Evolutionary conservation across 257 asterid species (phyloP), one percentile per base, ranked within the genome.

Genomic region (Lycium barbarum): DNA sequence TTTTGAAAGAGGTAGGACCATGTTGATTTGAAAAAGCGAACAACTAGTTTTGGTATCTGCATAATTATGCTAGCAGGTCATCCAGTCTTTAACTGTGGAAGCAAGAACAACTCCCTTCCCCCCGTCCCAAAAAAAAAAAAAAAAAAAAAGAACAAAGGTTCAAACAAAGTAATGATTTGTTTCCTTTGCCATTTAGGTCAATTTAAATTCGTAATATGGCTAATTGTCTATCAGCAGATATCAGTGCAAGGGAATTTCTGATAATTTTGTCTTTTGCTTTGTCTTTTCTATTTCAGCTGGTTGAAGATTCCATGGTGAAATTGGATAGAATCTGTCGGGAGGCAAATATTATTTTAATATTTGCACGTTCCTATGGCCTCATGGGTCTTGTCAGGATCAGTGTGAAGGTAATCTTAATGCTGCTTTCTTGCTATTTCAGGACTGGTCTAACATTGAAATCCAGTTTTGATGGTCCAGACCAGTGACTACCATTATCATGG

Each of bases 321-420:
- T 89, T 97, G 90, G 99, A 97, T 80, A 91, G 86, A 86, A 97
- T 95, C 74, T 95, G 99, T 54, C 94, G 98, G 84, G 93, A 90
- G 70, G 96, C 94, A 83, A 95, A 94, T 90, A 92, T 94, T 89
- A 87, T 89, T 85, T 87, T 97, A 89, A 90, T 97, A 89, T 94
- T 92, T 88, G 98, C 98, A 76, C 98, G 98, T 80, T 97, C 98
- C 83, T 95, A 95, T 89, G 99, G 99, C 86, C 94, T 97, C 66
- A 92, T 96, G 86, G 99, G 99, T 83, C 87, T 93, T 86, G 95
- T 93, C 40, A 95, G 99, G 86, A 94, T 94, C 83, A 92, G 98
- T 88, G 95, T 95, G 87, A 94, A 97, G 98, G 99, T 97, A 91
- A 55, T 84, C 6, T 78, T 33, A 33, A 53, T 33, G 49, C 65